These are phyloP conservation scores for Aspergillus sergii DNA, from an alignment of 2,329 filamentous ascomycete genomes.

Conservation along the genomic window DNA sequence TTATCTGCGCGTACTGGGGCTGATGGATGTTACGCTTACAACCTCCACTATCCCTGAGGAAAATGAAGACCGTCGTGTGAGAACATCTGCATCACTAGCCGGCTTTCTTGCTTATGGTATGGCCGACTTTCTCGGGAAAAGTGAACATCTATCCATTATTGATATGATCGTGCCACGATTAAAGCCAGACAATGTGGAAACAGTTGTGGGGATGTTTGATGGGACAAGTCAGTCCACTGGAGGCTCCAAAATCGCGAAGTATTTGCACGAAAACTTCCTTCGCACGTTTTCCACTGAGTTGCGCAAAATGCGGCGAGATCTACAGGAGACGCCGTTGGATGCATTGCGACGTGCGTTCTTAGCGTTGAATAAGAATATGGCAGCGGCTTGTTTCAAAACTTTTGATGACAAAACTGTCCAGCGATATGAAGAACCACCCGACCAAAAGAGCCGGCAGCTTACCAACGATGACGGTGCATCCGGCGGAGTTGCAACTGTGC, in stretches of 20 bases:
- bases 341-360: slow-evolving; percentile 86
- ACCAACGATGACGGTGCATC: slow-evolving; percentile 87
- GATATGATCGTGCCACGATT: slow-evolving; percentile 94
- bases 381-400: slow-evolving; percentile 78
- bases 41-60: slow-evolving; percentile 93
- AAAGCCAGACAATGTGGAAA: slow-evolving; percentile 85
- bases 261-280: slow-evolving; percentile 92
- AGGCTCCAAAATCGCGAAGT: slow-evolving; percentile 95
- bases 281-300: slow-evolving; percentile 81
- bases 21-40: slow-evolving; percentile 98
- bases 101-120: slow-evolving; percentile 93
- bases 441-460: slow-evolving; percentile 67
- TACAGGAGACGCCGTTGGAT: slow-evolving; percentile 75
- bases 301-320: slow-evolving; percentile 67
- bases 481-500: slow-evolving; percentile 87
- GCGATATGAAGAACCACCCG: slow-evolving; percentile 64
- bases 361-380: slow-evolving; percentile 88
- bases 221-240: slow-evolving; percentile 85
- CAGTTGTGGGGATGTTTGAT: slow-evolving; percentile 92
- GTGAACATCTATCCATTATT: slow-evolving; percentile 92
- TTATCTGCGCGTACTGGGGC: slow-evolving; percentile 82
- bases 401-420: slow-evolving; percentile 70
- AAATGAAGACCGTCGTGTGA: slow-evolving; percentile 89
- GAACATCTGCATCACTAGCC: slow-evolving; percentile 93
- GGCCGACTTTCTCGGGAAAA: slow-evolving; percentile 90